Evolutionary conservation across 352 stramenopile species (phyloP).

Genomic region (Pythium biforme): DNA sequence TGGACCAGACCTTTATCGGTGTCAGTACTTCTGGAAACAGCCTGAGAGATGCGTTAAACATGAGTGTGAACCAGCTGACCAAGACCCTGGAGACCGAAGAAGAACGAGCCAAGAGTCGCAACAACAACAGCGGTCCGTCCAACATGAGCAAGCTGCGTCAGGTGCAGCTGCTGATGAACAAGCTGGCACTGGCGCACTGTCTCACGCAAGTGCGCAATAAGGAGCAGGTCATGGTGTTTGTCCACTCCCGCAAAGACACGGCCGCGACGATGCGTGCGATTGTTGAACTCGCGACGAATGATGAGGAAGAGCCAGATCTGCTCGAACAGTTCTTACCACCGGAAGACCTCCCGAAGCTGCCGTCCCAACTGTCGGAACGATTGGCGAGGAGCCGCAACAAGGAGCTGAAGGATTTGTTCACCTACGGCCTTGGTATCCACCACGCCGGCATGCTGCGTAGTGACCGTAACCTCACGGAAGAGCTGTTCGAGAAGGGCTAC

Average conservation of each 20-base stretch:
- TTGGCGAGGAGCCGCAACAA: conserved; percentile 94
- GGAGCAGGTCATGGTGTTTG: conserved; percentile 98
- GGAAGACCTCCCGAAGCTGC: conserved; percentile 47
- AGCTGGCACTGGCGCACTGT: conserved; percentile 73
- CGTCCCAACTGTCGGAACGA: conserved; percentile 52
- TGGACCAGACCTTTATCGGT: conserved; percentile 98
- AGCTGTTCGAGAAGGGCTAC: conserved; percentile 96
- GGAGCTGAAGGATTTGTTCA: conserved; percentile 94
- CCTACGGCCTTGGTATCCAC: conserved; percentile 96
- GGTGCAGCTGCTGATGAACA: conserved; percentile 84
- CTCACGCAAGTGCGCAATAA: conserved; percentile 59
- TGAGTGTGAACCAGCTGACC: conserved; percentile 47
- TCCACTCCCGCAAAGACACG: conserved; percentile 99
- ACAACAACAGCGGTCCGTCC: conserved; percentile 14
- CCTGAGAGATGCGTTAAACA: conserved; percentile 57
- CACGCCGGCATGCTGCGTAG: conserved; percentile 97
- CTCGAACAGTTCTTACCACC: conserved; percentile 65
- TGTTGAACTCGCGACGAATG: conserved; percentile 81
- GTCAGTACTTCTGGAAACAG: conserved; percentile 76
- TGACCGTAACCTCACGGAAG: conserved; percentile 95
- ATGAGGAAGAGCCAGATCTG: conserved; percentile 54
- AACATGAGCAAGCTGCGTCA: conserved; percentile 63
- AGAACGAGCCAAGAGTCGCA: conserved; percentile 26
- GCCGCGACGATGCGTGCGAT: conserved; percentile 93
- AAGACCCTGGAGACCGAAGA: conserved; percentile 49